These are phyloP conservation scores for Xylaria curta DNA, from an alignment of 495 filamentous ascomycete genomes.

Conservation along the genomic window DNA sequence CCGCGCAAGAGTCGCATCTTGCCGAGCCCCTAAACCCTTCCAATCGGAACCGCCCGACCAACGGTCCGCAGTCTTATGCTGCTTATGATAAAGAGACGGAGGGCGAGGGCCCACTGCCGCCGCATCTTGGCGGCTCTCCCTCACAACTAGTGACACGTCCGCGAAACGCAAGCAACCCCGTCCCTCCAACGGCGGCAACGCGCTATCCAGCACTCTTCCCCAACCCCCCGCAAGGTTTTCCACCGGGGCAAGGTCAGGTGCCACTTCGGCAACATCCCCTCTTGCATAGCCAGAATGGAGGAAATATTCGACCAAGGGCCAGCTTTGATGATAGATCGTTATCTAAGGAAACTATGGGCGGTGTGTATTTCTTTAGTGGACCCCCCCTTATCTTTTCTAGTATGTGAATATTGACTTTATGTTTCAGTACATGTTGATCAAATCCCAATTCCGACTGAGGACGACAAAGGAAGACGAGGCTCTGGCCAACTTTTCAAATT, in stretches of 20 bases:
- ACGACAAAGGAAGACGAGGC: slow-evolving; percentile 31
- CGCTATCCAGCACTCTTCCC: slow-evolving; percentile 44
- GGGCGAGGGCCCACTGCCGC: slow-evolving; percentile 19
- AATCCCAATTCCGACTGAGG: slow-evolving; percentile 35
- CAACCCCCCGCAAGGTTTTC: slow-evolving; percentile 24
- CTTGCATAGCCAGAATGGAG: slow-evolving; percentile 26
- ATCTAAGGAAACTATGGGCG: slow-evolving; percentile 31
- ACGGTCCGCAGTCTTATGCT: slow-evolving; percentile 43
- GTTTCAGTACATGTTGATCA: slow-evolving; percentile 36
- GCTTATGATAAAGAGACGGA: slow-evolving; percentile 56
- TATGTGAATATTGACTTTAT: background rate
- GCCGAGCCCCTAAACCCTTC: slow-evolving; percentile 50
- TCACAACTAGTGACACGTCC: slow-evolving; percentile 25
- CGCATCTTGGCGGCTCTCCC: slow-evolving; percentile 10
- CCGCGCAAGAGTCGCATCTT: slow-evolving; percentile 52
- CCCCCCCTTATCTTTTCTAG: background rate
- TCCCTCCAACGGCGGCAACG: slow-evolving; percentile 48
- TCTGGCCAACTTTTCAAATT: slow-evolving; percentile 29
- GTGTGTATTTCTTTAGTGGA: background rate
- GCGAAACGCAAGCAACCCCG: slow-evolving; percentile 36
- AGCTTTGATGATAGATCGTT: slow-evolving; percentile 21
- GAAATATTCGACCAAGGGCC: background rate
- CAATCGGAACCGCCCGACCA: slow-evolving; percentile 44
- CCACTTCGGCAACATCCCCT: slow-evolving; percentile 30
- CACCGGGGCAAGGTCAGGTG: slow-evolving; percentile 25